Conservation (phyloP, 2,329 filamentous ascomycete genomes). For the Epichloe elymi region DNA sequence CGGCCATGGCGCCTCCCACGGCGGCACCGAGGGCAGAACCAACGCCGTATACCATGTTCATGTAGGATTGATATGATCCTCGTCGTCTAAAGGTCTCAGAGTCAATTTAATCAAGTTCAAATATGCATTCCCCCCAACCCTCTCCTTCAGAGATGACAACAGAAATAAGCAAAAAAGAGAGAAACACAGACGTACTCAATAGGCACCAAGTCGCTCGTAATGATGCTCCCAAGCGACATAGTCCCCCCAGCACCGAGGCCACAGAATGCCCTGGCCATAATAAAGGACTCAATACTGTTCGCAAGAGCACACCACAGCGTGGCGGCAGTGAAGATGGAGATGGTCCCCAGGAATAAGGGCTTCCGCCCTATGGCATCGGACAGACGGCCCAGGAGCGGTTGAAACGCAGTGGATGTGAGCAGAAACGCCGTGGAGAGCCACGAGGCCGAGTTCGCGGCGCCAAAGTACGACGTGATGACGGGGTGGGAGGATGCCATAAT, state of each 20-base stretch:
- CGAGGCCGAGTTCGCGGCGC: conserved; percentile 63
- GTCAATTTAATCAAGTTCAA: background rate
- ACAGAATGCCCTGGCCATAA: conserved; percentile 55
- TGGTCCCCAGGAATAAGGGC: conserved; percentile 48
- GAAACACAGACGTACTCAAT: conserved; percentile 42
- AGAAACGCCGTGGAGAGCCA: conserved; percentile 74
- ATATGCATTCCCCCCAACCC: background rate
- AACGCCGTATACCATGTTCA: conserved; percentile 52
- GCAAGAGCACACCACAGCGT: conserved; percentile 60
- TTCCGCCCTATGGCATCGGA: conserved; percentile 64
- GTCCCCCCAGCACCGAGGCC: conserved; percentile 59
- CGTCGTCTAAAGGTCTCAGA: conserved; percentile 25
- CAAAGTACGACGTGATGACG: conserved; percentile 69
- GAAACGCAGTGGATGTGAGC: conserved; percentile 62
- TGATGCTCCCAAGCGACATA: conserved; percentile 55
- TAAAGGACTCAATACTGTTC: conserved; percentile 53
- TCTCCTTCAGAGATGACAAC: background rate
- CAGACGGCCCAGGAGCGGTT: conserved; percentile 60
- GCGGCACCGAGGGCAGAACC: conserved; percentile 50
- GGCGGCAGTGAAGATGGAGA: conserved; percentile 49
- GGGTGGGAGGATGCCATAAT: conserved; percentile 74
- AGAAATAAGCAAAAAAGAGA: background rate
- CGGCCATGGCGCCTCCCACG: conserved; percentile 56
- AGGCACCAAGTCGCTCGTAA: conserved; percentile 61
- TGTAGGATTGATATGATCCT: conserved; percentile 60